A percentile compares a stretch with the other conserved stretches of the same genome.
phyloP scores from a whole-genome alignment of 2,329 filamentous ascomycete genomes.

The Fusarium sp. region DNA sequence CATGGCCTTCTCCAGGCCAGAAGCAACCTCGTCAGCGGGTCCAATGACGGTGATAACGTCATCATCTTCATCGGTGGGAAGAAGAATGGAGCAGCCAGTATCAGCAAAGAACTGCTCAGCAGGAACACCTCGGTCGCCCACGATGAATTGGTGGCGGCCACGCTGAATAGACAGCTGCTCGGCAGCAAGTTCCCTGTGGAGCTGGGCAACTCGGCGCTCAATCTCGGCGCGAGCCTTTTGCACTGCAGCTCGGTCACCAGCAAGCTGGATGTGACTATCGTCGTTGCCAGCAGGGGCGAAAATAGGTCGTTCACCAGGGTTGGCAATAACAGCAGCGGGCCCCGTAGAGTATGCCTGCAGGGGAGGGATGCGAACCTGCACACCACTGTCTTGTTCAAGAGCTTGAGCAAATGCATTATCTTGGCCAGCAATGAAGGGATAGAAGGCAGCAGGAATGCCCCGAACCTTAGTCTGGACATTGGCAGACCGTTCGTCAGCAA shows the following conservation, averaged over 20 bases:
- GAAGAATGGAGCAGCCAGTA: slow-evolving; percentile 87
- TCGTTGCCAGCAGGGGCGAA: slow-evolving; percentile 74
- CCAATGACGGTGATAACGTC: slow-evolving; percentile 88
- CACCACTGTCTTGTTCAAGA: slow-evolving; percentile 78
- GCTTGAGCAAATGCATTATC: slow-evolving; percentile 72
- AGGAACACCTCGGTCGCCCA: slow-evolving; percentile 81
- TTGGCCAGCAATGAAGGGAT: slow-evolving; percentile 89
- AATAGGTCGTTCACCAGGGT: slow-evolving; percentile 69
- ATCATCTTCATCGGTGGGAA: slow-evolving; percentile 80
- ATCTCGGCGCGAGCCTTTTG: slow-evolving; percentile 82
- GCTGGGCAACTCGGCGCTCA: slow-evolving; percentile 77
- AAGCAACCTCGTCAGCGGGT: slow-evolving; percentile 74
- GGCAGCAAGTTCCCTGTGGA: slow-evolving; percentile 78
- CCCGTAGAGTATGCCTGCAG: slow-evolving; percentile 79
- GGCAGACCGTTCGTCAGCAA: slow-evolving; percentile 84
- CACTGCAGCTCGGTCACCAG: slow-evolving; percentile 84
- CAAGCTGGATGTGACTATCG: slow-evolving; percentile 82
- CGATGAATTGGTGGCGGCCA: slow-evolving; percentile 92
- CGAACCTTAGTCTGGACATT: slow-evolving; percentile 83
- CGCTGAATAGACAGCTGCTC: slow-evolving; percentile 84
- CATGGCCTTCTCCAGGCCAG: slow-evolving; percentile 83
- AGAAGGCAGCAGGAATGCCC: slow-evolving; percentile 89
- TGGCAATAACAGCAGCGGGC: slow-evolving; percentile 69
- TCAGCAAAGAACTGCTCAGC: slow-evolving; percentile 87
- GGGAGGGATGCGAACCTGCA: slow-evolving; percentile 83